phyloP scores from a whole-genome alignment of 768 basidiomycete species.

The Agaricus subrufescens region DNA sequence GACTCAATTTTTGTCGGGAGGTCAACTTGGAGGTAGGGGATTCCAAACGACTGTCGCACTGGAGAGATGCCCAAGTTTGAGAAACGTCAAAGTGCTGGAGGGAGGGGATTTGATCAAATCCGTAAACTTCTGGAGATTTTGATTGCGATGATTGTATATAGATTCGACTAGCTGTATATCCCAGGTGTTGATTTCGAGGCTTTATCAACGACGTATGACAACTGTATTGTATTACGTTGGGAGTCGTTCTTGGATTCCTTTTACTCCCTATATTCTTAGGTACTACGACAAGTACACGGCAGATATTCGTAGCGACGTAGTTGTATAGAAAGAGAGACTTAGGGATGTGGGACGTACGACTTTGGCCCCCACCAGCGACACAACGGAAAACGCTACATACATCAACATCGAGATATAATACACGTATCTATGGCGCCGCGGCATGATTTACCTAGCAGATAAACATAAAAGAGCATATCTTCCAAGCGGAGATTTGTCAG shows the following conservation, averaged over 20 bases:
- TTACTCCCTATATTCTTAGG: slow-evolving; percentile 65
- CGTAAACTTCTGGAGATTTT: background rate
- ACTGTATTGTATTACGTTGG: no score
- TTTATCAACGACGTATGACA: no score
- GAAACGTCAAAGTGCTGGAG: background rate
- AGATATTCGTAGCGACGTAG: slow-evolving; percentile 59
- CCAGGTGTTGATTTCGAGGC: no score
- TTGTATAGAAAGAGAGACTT: background rate
- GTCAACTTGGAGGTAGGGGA: background rate
- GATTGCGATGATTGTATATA: no score
- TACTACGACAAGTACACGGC: slow-evolving; percentile 97
- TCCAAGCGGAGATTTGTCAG: no score
- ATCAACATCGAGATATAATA: no score
- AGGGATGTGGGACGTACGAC: background rate
- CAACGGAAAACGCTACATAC: background rate
- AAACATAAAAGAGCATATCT: background rate
- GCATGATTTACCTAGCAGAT: background rate
- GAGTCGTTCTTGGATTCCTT: background rate
- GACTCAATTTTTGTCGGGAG: background rate
- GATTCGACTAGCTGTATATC: no score
- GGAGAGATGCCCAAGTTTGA: background rate
- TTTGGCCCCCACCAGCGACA: background rate
- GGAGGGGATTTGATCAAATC: background rate
- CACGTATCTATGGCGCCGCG: no score
- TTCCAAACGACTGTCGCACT: background rate